Evolutionary conservation across 768 basidiomycete genomes (phyloP).

Genomic region (Trichaptum fuscoviolaceum): DNA sequence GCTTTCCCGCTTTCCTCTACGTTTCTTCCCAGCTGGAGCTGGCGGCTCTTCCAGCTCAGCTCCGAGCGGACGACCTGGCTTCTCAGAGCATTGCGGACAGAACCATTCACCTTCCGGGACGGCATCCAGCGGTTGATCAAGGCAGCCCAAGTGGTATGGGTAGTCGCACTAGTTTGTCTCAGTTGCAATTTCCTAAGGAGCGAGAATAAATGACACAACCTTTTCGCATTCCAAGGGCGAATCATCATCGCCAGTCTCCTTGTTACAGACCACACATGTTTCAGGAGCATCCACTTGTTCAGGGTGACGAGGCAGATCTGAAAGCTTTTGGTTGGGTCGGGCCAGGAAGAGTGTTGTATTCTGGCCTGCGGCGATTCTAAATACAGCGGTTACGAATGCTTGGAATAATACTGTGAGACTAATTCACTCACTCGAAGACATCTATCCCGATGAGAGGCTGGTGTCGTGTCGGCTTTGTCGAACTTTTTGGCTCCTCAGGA

Average conservation of each 20-base stretch:
- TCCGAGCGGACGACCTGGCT: constrained; percentile 46
- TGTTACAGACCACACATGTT: constrained; percentile 65
- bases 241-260: constrained; percentile 68
- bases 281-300: constrained; percentile 62
- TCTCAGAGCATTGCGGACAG: constrained; percentile 66
- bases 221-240: constrained; percentile 87
- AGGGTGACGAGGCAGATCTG: constrained; percentile 80
- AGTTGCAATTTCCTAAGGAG: constrained; percentile 5
- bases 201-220: constrained; percentile 33
- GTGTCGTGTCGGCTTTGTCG: constrained; percentile 75
- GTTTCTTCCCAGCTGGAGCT: constrained; percentile 2
- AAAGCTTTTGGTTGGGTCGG: constrained; percentile 63
- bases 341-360: constrained; percentile 84
- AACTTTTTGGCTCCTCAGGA: constrained; percentile 74
- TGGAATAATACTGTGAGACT: neutral
- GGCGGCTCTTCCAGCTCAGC: constrained; percentile 10
- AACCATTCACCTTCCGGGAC: constrained; percentile 93
- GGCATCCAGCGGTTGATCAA: constrained; percentile 66
- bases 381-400: constrained; percentile 2
- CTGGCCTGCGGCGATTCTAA: constrained; percentile 78
- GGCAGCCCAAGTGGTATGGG: constrained; percentile 81
- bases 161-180: constrained; percentile 66
- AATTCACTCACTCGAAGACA: constrained; percentile 60
- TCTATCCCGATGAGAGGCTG: constrained; percentile 69
- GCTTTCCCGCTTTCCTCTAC: constrained; percentile 8